Base-by-base conservation (phyloP, 2,329 filamentous ascomycete species). In the Elsinoe perseae region DNA sequence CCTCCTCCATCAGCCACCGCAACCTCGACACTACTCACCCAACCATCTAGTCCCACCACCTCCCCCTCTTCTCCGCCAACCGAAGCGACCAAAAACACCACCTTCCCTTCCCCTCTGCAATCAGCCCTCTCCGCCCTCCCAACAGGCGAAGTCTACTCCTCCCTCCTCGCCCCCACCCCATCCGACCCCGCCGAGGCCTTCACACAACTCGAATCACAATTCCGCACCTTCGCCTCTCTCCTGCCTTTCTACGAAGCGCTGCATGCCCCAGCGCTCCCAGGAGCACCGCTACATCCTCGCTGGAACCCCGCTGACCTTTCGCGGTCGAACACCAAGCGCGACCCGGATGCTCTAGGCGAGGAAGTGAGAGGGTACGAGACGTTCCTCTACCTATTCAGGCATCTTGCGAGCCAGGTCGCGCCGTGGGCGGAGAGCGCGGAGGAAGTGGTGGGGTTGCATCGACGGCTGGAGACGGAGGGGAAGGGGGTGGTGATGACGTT, bases 401-500 rank as follows among this genome's bases (percentile, higher is more conserved):
- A n/a, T 20, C 6, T 52, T 16, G 30, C 44, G 18, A 7, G 27
- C 9, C 27, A 52, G 21, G 28, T 52, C 18, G 28, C 30, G 30
- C 32, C 32, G 16, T 38, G 28, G 28, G 48, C n/a, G 16, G 30
- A 4, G 16, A 9, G 30, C 4, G 48, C 16, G 16, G 32, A 32
- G 30, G 48, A 38, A 1, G n/a, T 32, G 16, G 48, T 52, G 30
- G 32, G 16, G 6, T 3, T 36, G 28, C 32, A 52, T 10, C 14
- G 48, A 2, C 2, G 18, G 10, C 10, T 34, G 48, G 48, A 36
- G 10, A 20, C 10, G 2, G 28, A 18, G 9, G 48, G 48, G 2
- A 34, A 20, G 30, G 48, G 48, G 28, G 48, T 52, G 30, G 48
- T 52, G 2, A 34, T 52, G 28, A 38, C 48, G n/a, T 10, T 36